These are phyloP conservation scores for Boletellus emodensis DNA, from an alignment of 768 basidiomycete species.

Conservation along the genomic window DNA sequence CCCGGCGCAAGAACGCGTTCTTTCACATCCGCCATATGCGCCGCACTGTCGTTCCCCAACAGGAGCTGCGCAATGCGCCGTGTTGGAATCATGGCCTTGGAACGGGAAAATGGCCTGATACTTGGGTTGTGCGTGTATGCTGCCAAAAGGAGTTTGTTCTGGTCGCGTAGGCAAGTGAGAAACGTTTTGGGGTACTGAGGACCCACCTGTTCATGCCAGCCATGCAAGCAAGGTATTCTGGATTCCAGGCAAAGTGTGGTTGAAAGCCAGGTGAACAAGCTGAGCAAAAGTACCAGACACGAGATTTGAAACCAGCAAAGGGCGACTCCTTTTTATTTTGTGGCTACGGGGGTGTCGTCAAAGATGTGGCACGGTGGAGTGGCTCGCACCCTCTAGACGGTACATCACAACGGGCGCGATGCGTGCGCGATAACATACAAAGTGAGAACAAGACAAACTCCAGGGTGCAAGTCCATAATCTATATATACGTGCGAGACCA, in stretches of 20 bases:
- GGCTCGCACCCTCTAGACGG: not conserved
- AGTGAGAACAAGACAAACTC: slow-evolving; percentile 12
- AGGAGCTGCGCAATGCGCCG: slow-evolving; percentile 14
- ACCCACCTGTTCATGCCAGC: slow-evolving; percentile 9
- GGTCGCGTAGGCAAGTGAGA: slow-evolving; percentile 6
- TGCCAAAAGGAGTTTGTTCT: slow-evolving; percentile 12
- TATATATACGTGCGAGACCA: slow-evolving; percentile 25
- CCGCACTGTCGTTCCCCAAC: slow-evolving; percentile 5
- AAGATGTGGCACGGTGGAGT: too few relatives aligned
- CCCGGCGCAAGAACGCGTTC: slow-evolving; percentile 4
- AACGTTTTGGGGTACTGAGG: not conserved
- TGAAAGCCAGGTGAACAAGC: not conserved
- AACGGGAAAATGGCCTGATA: slow-evolving; percentile 13
- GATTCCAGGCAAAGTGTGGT: not conserved
- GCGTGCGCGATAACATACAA: slow-evolving; percentile 22
- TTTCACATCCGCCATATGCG: slow-evolving; percentile 2
- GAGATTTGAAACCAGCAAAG: too few relatives aligned
- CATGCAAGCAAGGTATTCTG: not conserved
- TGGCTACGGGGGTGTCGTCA: not conserved
- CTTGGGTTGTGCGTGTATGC: slow-evolving; percentile 8
- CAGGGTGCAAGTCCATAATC: slow-evolving; percentile 27
- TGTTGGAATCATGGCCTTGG: slow-evolving; percentile 8
- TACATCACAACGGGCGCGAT: slow-evolving; percentile 15
- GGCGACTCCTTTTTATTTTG: not conserved
- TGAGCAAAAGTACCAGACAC: slow-evolving; percentile 1